Conservation (phyloP, 148 eudicot genomes). For the Beta vulgaris region DNA sequence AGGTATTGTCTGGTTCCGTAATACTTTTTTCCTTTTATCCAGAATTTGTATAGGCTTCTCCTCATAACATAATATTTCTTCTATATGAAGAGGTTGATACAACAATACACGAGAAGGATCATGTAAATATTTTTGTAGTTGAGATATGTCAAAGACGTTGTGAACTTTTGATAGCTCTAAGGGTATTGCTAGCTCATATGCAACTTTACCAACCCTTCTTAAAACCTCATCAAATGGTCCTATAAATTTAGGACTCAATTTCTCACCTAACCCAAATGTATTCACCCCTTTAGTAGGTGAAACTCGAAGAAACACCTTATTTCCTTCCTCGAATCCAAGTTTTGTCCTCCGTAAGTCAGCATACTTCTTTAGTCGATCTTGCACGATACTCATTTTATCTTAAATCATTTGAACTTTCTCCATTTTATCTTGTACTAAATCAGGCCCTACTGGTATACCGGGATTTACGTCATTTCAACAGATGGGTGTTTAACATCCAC, state of each 20-base stretch:
- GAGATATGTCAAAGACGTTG: background rate
- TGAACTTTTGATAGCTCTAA: background rate
- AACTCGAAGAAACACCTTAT: background rate
- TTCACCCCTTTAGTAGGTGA: no score
- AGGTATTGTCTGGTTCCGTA: no score
- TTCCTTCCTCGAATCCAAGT: background rate
- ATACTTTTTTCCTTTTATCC: no score
- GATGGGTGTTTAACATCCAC: background rate
- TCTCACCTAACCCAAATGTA: no score
- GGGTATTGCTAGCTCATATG: background rate
- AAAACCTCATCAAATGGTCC: background rate
- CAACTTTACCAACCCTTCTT: background rate
- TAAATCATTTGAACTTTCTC: background rate
- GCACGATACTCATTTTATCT: background rate
- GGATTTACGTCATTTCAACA: background rate
- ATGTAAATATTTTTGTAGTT: no score
- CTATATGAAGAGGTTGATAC: no score
- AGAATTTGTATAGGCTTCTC: no score
- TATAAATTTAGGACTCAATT: background rate
- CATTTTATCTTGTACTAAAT: background rate
- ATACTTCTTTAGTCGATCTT: background rate
- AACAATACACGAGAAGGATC: no score
- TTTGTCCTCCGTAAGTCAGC: background rate
- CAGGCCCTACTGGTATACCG: background rate
- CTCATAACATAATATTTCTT: no score